Evolutionary conservation across 2,329 filamentous ascomycete species (phyloP).

Genomic region (Clonostachys solani): DNA sequence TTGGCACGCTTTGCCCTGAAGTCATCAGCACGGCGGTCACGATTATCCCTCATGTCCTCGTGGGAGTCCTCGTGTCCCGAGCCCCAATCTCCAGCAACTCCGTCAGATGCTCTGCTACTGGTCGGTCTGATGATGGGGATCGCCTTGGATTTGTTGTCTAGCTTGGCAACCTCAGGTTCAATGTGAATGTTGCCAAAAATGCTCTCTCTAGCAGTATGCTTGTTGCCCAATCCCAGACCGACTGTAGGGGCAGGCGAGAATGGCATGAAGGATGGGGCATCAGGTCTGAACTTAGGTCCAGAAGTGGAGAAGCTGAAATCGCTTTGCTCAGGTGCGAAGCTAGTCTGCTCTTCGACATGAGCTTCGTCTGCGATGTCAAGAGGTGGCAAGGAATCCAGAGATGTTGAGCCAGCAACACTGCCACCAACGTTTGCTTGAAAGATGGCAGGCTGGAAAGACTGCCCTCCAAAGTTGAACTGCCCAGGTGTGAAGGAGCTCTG

Average conservation of each 20-base stretch:
- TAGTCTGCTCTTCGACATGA: constrained; percentile 26
- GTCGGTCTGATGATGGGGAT: constrained; percentile 73
- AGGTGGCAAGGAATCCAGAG: neutral
- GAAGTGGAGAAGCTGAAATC: constrained; percentile 66
- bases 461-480: constrained; percentile 44
- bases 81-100: too few species aligned
- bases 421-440: constrained; percentile 29
- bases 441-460: constrained; percentile 41
- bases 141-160: constrained; percentile 72
- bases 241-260: constrained; percentile 27
- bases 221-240: constrained; percentile 15
- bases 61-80: neutral
- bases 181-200: constrained; percentile 71
- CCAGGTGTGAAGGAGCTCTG: constrained; percentile 42
- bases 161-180: constrained; percentile 59
- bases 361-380: neutral
- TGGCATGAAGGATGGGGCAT: constrained; percentile 74
- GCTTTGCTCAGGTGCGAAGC: constrained; percentile 64
- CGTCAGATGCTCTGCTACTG: constrained; percentile 29
- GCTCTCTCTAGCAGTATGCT: constrained; percentile 29
- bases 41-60: constrained; percentile 37
- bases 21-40: constrained; percentile 59
- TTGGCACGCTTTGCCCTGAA: constrained; percentile 73
- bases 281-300: constrained; percentile 67
- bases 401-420: neutral